Percentiles rank a stretch among this genome's conserved stretches.
Conservation (phyloP, 192 early-diverging fungal genomes). For the Diversispora eburnea region DNA sequence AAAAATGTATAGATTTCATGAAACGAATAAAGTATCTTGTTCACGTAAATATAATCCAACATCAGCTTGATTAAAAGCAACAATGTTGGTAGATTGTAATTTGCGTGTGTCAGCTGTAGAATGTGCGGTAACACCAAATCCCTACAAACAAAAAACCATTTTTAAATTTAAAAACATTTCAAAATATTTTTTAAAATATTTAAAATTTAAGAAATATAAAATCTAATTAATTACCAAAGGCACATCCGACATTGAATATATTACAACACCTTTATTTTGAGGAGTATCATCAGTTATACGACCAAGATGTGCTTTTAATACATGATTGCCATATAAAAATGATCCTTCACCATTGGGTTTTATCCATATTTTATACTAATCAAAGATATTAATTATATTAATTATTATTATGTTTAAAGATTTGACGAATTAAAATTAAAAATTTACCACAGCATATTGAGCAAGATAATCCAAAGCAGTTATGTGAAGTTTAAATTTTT, state of each 20-base stretch:
- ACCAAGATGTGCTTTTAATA: constrained; percentile 95
- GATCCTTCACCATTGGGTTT: constrained; percentile 99
- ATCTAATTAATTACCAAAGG: constrained; percentile 56
- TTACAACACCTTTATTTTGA: constrained; percentile 94
- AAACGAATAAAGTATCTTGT: constrained; percentile 55
- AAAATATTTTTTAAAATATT: not conserved
- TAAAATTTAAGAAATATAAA: not conserved
- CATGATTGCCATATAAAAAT: constrained; percentile 97
- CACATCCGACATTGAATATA: constrained; percentile 90
- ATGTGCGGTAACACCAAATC: constrained; percentile 95
- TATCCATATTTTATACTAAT: constrained; percentile 96
- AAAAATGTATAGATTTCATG: too few species aligned
- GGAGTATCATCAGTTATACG: constrained; percentile 98
- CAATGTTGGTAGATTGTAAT: constrained; percentile 89
- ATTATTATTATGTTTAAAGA: not conserved
- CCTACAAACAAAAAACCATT: constrained; percentile 46
- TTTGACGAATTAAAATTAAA: not conserved
- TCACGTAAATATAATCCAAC: constrained; percentile 92
- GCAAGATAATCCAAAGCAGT: constrained; percentile 89
- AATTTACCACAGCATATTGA: constrained; percentile 84
- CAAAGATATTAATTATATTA: not conserved
- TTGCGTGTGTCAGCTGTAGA: constrained; percentile 90
- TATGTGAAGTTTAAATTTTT: constrained; percentile 94
- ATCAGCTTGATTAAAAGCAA: constrained; percentile 97
- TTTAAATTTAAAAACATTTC: not conserved